A percentile compares a stretch with the other conserved stretches of the same genome.
Evolutionary conservation across 2,329 filamentous ascomycete species (phyloP).

Genomic region (Stachybotrys chlorohalonatus): DNA sequence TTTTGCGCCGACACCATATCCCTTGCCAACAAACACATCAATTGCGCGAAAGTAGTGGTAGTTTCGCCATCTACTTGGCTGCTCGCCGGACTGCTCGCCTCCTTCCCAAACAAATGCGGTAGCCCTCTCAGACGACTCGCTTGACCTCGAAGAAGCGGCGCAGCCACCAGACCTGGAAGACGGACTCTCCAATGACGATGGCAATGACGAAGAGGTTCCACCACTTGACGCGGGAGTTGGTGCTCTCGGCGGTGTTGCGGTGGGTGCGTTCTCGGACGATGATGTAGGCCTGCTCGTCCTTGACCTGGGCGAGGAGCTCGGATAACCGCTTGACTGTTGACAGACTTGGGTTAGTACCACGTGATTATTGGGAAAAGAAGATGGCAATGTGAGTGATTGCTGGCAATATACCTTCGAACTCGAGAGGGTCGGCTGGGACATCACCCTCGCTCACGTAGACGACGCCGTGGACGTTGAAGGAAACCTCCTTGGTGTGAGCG

Average conservation of each 20-base stretch:
- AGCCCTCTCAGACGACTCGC: conserved; percentile 46
- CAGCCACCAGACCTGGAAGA: conserved; percentile 99
- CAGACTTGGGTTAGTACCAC: conserved; percentile 4
- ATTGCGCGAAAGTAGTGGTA: background rate
- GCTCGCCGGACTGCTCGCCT: background rate
- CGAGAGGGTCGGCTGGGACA: conserved; percentile 75
- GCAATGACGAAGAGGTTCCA: conserved; percentile 96
- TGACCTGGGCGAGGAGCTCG: conserved; percentile 82
- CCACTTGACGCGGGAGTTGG: conserved; percentile 96
- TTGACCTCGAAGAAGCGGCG: conserved; percentile 94
- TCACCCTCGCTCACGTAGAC: conserved; percentile 93
- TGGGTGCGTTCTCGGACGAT: conserved; percentile 91
- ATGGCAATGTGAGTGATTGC: background rate
- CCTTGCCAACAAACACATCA: background rate
- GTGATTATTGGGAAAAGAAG: conserved; percentile 1
- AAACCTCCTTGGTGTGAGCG: conserved; percentile 92
- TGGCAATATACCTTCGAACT: conserved; percentile 64
- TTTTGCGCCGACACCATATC: background rate
- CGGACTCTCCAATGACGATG: conserved; percentile 79
- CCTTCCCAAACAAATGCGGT: background rate
- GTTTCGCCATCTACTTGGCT: background rate
- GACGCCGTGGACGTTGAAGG: conserved; percentile 98
- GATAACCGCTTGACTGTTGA: conserved; percentile 66
- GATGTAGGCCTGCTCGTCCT: conserved; percentile 97
- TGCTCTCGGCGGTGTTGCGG: conserved; percentile 97